These are phyloP conservation scores for Zasmidium angulare DNA, from an alignment of 2,329 filamentous ascomycete species.

Conservation along the genomic window DNA sequence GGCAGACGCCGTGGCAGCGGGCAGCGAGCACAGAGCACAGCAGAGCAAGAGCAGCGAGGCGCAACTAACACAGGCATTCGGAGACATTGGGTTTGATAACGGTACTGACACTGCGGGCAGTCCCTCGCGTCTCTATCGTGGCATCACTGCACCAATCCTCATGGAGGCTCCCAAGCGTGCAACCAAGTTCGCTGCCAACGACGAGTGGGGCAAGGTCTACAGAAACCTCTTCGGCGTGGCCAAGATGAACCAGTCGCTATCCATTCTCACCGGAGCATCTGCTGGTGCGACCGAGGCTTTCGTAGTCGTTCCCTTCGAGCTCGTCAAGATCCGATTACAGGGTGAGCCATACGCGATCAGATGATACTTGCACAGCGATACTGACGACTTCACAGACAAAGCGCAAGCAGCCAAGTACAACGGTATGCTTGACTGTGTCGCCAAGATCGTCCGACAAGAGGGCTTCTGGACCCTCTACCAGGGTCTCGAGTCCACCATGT, in stretches of 20 bases:
- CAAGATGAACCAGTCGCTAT: slow-evolving; percentile 90
- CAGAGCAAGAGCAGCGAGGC: background rate
- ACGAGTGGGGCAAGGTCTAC: slow-evolving; percentile 96
- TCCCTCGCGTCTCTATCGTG: slow-evolving; percentile 87
- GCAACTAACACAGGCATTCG: background rate
- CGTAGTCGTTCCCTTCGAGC: slow-evolving; percentile 96
- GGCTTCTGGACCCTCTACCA: slow-evolving; percentile 90
- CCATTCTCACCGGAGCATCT: slow-evolving; percentile 88
- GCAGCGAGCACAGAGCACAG: background rate
- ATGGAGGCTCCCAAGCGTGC: slow-evolving; percentile 97
- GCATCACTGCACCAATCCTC: slow-evolving; percentile 90
- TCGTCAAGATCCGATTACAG: slow-evolving; percentile 97
- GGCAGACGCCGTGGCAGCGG: background rate
- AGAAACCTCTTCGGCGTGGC: slow-evolving; percentile 77
- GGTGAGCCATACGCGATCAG: slow-evolving; percentile 19
- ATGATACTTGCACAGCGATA: background rate
- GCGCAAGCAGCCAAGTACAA: slow-evolving; percentile 86
- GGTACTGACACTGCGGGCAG: slow-evolving; percentile 45
- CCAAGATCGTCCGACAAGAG: slow-evolving; percentile 80
- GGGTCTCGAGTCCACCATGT: slow-evolving; percentile 92
- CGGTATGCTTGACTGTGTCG: slow-evolving; percentile 75
- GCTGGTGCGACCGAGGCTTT: slow-evolving; percentile 95
- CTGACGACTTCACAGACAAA: slow-evolving; percentile 60
- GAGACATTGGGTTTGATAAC: background rate
- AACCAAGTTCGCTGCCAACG: slow-evolving; percentile 98